Evolutionary conservation across 2,329 filamentous ascomycete species (phyloP).

Genomic region (Diaporthe velutina): DNA sequence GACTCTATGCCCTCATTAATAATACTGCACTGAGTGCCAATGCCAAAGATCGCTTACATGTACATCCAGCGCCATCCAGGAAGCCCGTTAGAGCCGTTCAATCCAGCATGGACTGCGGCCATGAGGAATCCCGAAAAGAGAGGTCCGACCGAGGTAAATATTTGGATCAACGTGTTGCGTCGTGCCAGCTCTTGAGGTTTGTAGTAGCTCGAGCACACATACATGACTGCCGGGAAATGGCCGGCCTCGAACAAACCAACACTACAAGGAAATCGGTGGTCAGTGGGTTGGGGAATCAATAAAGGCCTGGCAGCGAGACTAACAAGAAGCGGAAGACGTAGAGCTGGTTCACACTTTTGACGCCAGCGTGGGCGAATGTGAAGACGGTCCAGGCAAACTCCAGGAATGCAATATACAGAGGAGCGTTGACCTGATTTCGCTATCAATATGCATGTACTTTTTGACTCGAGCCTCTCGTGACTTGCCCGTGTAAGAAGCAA

Average conservation of each 20-base stretch:
- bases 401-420: slow-evolving; percentile 13
- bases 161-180: slow-evolving; percentile 47
- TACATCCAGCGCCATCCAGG: slow-evolving; percentile 18
- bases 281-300: fast-evolving
- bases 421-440: background rate
- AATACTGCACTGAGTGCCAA: fast-evolving
- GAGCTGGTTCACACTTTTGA: background rate
- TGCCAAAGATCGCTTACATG: background rate
- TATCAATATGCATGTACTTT: background rate
- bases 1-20: background rate
- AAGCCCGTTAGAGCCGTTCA: background rate
- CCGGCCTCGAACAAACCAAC: slow-evolving; percentile 48
- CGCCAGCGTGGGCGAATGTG: slow-evolving; percentile 5
- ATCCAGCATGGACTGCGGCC: background rate
- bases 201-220: slow-evolving; percentile 48
- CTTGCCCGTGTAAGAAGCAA: slow-evolving; percentile 38
- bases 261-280: slow-evolving; percentile 32
- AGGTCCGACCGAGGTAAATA: slow-evolving; percentile 45
- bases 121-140: slow-evolving; percentile 43
- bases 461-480: too few relatives aligned
- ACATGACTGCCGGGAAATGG: slow-evolving; percentile 48
- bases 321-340: slow-evolving; percentile 9
- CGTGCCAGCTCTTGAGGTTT: slow-evolving; percentile 48
- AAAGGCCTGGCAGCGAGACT: background rate
- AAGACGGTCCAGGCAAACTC: slow-evolving; percentile 15